Evolutionary conservation across 495 filamentous ascomycete genomes (phyloP), one percentile per base, ranked within the genome.

Genomic region (Penicillium longicatenatum): DNA sequence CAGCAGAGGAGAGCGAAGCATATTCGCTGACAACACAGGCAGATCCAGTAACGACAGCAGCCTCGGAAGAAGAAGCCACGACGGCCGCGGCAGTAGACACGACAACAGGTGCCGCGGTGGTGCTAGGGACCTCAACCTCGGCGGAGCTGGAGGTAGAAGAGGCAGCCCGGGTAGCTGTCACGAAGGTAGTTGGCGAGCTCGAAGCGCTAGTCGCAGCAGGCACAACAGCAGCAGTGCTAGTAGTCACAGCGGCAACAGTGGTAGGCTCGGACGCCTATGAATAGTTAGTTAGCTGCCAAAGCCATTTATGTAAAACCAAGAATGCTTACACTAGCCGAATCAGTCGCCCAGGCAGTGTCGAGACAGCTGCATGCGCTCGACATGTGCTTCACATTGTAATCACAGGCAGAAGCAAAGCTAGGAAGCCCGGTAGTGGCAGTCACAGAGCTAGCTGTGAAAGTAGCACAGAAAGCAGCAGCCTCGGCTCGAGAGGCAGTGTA

Each of bases 11-110:
- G 46, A 82, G 70, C 17, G 69, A 65, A 8, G 71, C 66, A 51
- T 77, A 81, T 46, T 66, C 76, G 6, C 76, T 74, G 3, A 76
- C 73, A 35, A 71, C 72, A 60, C 78, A 81, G 9, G 71, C 54
- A 4, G 68, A 63, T 49, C 66, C 67, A 6, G 54, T 39, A 24
- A 60, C 59, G 39, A 66, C 59, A 24, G 58, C 41, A 21, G 60
- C 46, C 1, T 41, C 54, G 22, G 50, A 44, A 22, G 46, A 21
- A 17, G 50, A 55, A n/a, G 57, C 26, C 4, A 26, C 26, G 4
- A 5, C 43, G 7, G 46, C 11, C 50, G 64, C 58, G n/a, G 59
- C 58, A 6, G 64, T 59, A 7, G 55, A 39, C 4, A 56, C 58
- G 22, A 17, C 30, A 43, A 47, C 46, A n/a, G 46, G 16, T 22